phyloP scores from a whole-genome alignment of 345 rosid genomes.

The Sonneratia alba region DNA sequence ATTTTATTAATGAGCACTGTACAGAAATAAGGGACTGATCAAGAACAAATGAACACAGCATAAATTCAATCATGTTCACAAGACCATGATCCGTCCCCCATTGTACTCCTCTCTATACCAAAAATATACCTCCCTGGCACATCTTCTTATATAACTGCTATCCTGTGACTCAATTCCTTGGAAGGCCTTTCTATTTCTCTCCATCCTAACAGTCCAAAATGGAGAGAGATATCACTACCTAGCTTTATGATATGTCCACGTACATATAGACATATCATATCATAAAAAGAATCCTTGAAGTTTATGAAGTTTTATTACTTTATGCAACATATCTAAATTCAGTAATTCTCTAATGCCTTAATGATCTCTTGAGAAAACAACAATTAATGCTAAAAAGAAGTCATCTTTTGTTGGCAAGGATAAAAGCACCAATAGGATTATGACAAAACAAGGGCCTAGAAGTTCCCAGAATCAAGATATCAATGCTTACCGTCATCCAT shows the following conservation, averaged over 20 bases:
- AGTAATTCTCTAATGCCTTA: background rate
- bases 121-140: no score
- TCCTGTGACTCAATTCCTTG: no score
- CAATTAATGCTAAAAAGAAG: background rate
- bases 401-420: background rate
- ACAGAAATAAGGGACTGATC: background rate
- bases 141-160: no score
- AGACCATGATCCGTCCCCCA: background rate
- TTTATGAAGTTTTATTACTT: background rate
- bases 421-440: background rate
- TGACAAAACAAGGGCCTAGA: background rate
- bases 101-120: no score
- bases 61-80: background rate
- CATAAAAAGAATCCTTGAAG: background rate
- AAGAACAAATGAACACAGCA: background rate
- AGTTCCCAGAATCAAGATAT: background rate
- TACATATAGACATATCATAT: no score
- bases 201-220: no score
- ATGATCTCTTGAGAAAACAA: background rate
- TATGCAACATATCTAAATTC: background rate
- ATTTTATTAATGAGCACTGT: no score
- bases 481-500: constrained; percentile 49
- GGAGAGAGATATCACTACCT: no score
- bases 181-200: no score
- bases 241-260: no score